These are phyloP conservation scores for Termitomyces sp. DNA, from an alignment of 768 basidiomycete genomes.

Conservation along the genomic window DNA sequence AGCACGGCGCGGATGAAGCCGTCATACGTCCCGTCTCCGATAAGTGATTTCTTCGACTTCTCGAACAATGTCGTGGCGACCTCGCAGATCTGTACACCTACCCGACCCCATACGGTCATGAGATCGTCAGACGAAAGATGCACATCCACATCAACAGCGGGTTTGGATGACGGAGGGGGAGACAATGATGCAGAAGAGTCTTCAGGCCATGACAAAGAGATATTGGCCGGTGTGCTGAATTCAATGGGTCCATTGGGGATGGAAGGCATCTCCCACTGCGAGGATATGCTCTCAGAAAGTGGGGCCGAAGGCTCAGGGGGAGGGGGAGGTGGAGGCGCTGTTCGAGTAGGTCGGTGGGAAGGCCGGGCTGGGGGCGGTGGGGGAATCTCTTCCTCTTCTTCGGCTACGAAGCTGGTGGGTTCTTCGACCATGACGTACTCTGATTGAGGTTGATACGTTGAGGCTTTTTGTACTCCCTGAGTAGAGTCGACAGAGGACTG, in stretches of 20 bases:
- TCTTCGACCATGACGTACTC: conserved; percentile 67
- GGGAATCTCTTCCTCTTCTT: conserved; percentile 26
- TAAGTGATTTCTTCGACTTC: conserved; percentile 68
- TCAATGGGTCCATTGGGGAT: conserved; percentile 52
- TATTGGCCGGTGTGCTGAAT: conserved; percentile 37
- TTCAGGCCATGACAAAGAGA: conserved; percentile 64
- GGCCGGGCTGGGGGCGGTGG: conserved; percentile 42
- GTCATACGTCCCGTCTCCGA: conserved; percentile 80
- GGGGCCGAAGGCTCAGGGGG: conserved; percentile 19
- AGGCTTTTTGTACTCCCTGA: conserved; percentile 16
- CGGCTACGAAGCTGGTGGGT: conserved; percentile 28
- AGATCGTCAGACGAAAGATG: conserved; percentile 59
- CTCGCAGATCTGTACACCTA: conserved; percentile 71
- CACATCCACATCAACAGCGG: conserved; percentile 22
- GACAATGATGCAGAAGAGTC: conserved; percentile 33
- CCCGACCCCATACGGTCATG: conserved; percentile 60
- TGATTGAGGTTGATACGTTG: conserved; percentile 26
- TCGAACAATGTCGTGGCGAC: conserved; percentile 62
- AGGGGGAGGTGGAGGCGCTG: conserved; percentile 22
- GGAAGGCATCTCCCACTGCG: conserved; percentile 63
- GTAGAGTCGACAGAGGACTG: conserved; percentile 30
- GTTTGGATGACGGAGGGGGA: conserved; percentile 4
- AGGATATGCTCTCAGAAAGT: conserved; percentile 31
- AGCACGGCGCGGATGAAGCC: conserved; percentile 74
- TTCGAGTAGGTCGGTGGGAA: conserved; percentile 32